Base-by-base conservation (phyloP, 1,284 basidiomycete species). In the Fomitopsis betulina region DNA sequence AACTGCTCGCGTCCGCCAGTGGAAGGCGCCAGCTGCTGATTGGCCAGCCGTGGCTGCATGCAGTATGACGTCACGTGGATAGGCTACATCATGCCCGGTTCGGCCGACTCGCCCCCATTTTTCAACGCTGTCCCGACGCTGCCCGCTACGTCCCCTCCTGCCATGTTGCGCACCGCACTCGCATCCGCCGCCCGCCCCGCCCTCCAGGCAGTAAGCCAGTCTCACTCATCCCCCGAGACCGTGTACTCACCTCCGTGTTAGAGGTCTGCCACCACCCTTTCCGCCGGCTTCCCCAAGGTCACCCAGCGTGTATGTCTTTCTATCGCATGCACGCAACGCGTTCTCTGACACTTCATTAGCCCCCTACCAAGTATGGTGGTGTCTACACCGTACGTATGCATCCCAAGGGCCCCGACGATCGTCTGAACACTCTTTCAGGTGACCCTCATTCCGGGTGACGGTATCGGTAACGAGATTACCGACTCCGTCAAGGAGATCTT, bases 401-500 rank as follows among this genome's bases (percentile, higher is more conserved):
- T 56, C 45, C 54, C 54, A 54, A 66, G 64, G 55, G 67, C 63
- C 65, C 3, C 58, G 56, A 42, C 56, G 19, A 23, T 30, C 45
- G 45, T 27, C 45, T 47, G 27, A 47, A 53, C 30, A 60, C 61
- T 58, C 62, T 61, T 30, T 57, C 64, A 92, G 90, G 93, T 96
- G 67, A 96, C 94, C 58, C 86, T 96, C 68, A 94, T 97, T 64
- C 95, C 94, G 51, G 96, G 96, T 69, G 96, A 98, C 72, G 96
- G 96, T 83, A 91, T 99, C 72, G 97, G 97, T 67, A 85, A 86
- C 70, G 97, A 99, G 80, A 94, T 99, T 73, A 94, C 96, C 63
- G 93, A 96, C 76, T 96, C 94, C 19, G 96, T 99, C 68, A 98
- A 99, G 82, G 95, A 98, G 78, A 95, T 99, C 73, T 99, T 99